These are phyloP conservation scores for Trichoderma simmonsii DNA, from an alignment of 2,329 filamentous ascomycete species.

Conservation along the genomic window DNA sequence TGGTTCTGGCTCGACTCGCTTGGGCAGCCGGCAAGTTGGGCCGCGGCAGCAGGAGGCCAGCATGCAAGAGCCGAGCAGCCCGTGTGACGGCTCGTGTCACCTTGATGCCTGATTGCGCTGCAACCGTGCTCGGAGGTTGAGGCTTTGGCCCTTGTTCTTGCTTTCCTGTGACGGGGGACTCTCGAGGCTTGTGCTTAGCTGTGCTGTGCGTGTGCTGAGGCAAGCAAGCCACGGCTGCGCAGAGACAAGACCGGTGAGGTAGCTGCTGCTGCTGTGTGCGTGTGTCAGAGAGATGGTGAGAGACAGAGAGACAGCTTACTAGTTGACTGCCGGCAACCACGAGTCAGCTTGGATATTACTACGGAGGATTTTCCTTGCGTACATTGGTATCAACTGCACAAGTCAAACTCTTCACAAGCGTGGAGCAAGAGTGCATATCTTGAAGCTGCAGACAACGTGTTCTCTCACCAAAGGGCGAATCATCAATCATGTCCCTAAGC, in stretches of 20 bases:
- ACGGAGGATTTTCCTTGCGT: background rate
- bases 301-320: background rate
- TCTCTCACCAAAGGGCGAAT: background rate
- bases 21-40: constrained; percentile 14
- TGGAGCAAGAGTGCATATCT: background rate
- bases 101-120: constrained; percentile 13
- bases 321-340: background rate
- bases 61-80: constrained; percentile 10
- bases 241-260: constrained; percentile 5
- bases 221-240: constrained; percentile 12
- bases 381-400: background rate
- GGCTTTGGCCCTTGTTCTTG: background rate
- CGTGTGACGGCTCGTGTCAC: constrained; percentile 16
- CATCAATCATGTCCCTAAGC: constrained; percentile 32
- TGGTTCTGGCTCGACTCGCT: constrained; percentile 16
- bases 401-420: background rate
- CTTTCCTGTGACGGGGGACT: background rate
- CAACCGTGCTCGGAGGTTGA: background rate
- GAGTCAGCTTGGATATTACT: background rate
- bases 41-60: constrained; percentile 10
- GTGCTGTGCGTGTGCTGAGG: background rate
- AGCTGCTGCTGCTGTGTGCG: background rate
- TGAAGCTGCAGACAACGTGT: background rate
- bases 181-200: background rate
- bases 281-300: background rate